Conservation (phyloP, 2,329 filamentous ascomycete genomes). For the Tolypocladium ophioglossoides region DNA sequence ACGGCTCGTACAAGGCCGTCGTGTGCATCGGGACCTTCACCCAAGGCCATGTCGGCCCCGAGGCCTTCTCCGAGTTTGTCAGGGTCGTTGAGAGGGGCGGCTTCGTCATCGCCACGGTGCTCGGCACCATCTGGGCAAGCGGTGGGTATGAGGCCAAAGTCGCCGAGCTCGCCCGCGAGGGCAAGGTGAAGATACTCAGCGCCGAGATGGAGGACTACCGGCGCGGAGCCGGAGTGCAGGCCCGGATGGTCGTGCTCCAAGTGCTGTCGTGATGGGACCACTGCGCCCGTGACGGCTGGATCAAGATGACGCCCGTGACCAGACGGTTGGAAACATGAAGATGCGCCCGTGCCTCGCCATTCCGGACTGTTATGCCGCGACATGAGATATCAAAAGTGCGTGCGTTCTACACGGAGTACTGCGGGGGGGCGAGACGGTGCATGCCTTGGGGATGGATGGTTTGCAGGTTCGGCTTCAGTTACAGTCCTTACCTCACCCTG, state of each 20-base stretch:
- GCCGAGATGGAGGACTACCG: conserved; percentile 21
- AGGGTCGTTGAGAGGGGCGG: conserved; percentile 35
- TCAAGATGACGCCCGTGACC: not conserved
- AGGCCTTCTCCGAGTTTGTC: conserved; percentile 37
- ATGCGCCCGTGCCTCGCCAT: not conserved
- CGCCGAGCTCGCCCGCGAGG: conserved; percentile 19
- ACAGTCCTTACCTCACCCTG: not conserved
- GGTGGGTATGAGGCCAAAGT: conserved; percentile 37
- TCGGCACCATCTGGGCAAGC: conserved; percentile 36
- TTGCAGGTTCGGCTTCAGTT: not conserved
- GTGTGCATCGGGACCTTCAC: conserved; percentile 46
- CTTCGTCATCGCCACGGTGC: conserved; percentile 38
- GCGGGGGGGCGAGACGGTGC: not conserved
- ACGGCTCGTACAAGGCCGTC: conserved; percentile 36
- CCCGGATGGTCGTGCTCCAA: conserved; percentile 19
- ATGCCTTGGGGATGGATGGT: not conserved
- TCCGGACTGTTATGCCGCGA: not conserved
- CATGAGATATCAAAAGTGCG: not conserved
- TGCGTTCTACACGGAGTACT: not conserved
- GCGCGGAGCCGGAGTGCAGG: conserved; percentile 17
- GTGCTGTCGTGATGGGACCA: conserved; percentile 4
- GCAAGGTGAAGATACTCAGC: conserved; percentile 16
- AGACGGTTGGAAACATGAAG: not conserved
- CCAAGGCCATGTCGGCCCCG: conserved; percentile 41
- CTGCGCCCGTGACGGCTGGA: not conserved